These are phyloP conservation scores for Yamadazyma diospyri DNA, from an alignment of 1,139 yeast genomes.

Conservation along the genomic window DNA sequence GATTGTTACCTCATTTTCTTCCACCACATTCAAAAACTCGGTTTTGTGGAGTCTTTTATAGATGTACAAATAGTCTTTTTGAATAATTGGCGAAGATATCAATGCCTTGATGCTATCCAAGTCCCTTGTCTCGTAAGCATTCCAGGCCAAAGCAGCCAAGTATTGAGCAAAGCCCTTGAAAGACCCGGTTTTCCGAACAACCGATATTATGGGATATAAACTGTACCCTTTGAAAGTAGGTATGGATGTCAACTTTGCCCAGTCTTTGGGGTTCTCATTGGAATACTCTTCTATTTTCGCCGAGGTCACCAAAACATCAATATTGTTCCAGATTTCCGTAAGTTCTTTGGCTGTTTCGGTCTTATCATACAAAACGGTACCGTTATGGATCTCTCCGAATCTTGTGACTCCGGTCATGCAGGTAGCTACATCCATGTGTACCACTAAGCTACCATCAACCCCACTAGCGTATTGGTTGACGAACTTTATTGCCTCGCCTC, in stretches of 20 bases:
- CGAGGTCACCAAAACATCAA: constrained; percentile 61
- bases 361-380: constrained; percentile 63
- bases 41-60: constrained; percentile 24
- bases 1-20: constrained; percentile 7
- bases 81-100: constrained; percentile 21
- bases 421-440: constrained; percentile 76
- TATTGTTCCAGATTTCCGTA: constrained; percentile 45
- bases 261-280: constrained; percentile 17
- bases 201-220: constrained; percentile 16
- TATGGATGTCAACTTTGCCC: constrained; percentile 24
- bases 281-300: constrained; percentile 9
- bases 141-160: constrained; percentile 1
- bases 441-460: constrained; percentile 18
- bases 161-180: constrained; percentile 3
- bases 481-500: constrained; percentile 66
- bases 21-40: constrained; percentile 6
- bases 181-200: constrained; percentile 12
- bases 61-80: constrained; percentile 26
- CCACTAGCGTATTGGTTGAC: constrained; percentile 46
- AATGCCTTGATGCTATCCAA: constrained; percentile 17
- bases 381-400: constrained; percentile 57
- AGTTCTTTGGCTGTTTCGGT: constrained; percentile 52
- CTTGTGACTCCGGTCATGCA: constrained; percentile 87
- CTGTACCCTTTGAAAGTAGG: constrained; percentile 23
- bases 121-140: constrained; percentile 13